Conservation (phyloP, 140 eudicot species). For the Oenanthe javanica region DNA sequence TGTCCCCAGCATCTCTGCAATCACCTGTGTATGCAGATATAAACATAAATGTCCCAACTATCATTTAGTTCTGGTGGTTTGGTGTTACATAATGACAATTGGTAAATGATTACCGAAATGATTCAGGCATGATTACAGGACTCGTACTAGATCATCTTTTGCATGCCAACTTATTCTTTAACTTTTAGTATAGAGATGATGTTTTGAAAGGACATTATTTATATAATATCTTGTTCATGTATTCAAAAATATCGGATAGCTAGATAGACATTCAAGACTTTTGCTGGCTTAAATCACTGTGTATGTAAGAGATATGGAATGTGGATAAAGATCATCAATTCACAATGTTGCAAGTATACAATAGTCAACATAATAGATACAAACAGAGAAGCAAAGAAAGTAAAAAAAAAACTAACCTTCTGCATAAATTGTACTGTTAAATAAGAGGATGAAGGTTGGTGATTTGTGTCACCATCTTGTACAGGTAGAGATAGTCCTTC, state of each 20-base stretch:
- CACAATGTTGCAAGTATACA: not conserved
- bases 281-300: not conserved
- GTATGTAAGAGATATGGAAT: not conserved
- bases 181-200: not conserved
- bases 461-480: conserved; percentile 6
- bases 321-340: not conserved
- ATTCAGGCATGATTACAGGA: not conserved
- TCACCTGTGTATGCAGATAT: not conserved
- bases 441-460: not conserved
- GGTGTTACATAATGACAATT: not conserved
- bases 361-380: not conserved
- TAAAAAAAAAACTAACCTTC: not conserved
- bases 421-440: not conserved
- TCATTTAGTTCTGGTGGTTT: not conserved
- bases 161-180: not conserved
- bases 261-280: not conserved
- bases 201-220: not conserved
- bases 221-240: not conserved
- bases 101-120: not conserved
- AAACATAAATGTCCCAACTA: not conserved
- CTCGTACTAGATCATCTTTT: not conserved
- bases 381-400: not conserved
- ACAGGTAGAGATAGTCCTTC: not conserved
- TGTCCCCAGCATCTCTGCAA: conserved; percentile 31
- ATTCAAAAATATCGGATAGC: too few relatives aligned